A percentile compares a stretch with the other conserved stretches of the same genome.
These are phyloP conservation scores for Kwoniella pini DNA, from an alignment of 768 basidiomycete species.

Conservation along the genomic window DNA sequence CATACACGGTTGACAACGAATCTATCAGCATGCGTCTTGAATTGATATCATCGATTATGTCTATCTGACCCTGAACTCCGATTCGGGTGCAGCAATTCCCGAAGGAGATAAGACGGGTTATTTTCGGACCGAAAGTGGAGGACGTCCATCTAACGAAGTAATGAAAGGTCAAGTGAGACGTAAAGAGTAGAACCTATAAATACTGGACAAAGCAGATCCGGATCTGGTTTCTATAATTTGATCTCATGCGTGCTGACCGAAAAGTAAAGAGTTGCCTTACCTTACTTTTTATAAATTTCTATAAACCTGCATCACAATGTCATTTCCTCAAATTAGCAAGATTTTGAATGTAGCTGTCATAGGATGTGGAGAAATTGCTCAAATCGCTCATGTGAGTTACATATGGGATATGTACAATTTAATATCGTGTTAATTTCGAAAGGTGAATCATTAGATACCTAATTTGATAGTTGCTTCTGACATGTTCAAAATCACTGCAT, in stretches of 20 bases:
- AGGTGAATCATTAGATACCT: conserved; percentile 14
- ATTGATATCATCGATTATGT: no score
- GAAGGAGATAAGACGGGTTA: conserved; percentile 4
- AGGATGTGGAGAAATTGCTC: conserved; percentile 37
- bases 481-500: conserved; percentile 26
- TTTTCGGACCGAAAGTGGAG: conserved; percentile 11
- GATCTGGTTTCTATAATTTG: neutral
- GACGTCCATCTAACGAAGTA: neutral
- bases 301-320: neutral
- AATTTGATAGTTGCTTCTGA: conserved; percentile 28
- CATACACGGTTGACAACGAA: no score
- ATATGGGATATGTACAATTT: no score
- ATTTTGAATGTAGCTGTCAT: conserved; percentile 37
- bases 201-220: no score
- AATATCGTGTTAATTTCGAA: neutral
- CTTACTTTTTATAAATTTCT: no score
- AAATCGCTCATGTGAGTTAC: conserved; percentile 29
- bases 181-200: neutral
- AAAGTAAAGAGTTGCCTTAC: no score
- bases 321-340: neutral
- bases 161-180: neutral
- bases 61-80: no score
- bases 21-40: no score
- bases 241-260: neutral
- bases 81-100: neutral